Evolutionary conservation across 108 stramenopile species (phyloP).

Genomic region (Epipyxis sp.): DNA sequence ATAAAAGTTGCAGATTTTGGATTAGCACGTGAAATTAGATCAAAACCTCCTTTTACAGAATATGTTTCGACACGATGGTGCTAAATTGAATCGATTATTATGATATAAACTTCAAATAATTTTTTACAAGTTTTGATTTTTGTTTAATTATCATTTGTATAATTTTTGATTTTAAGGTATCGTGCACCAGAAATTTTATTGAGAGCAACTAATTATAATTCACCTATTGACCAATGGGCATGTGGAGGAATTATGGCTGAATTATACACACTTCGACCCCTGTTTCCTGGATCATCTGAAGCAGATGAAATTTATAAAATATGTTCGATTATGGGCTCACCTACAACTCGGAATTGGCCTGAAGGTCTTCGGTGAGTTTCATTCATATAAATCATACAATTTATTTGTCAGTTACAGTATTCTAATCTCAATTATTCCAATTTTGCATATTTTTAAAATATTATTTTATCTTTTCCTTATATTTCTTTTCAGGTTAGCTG

Average conservation of each 20-base stretch:
- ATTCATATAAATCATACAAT: neutral
- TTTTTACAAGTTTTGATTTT: too few species aligned
- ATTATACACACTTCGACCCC: constrained; percentile 73
- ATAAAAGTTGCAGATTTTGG: constrained; percentile 93
- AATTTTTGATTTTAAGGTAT: constrained; percentile 53
- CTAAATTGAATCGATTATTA: too few species aligned
- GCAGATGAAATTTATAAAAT: constrained; percentile 83
- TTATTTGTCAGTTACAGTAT: too few species aligned
- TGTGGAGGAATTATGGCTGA: constrained; percentile 86
- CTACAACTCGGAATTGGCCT: constrained; percentile 57
- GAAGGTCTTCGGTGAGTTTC: too few species aligned
- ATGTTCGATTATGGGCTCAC: constrained; percentile 69
- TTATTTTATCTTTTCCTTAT: too few species aligned
- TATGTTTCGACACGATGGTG: constrained; percentile 91
- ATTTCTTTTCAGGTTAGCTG: constrained; percentile 61
- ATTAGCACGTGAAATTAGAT: constrained; percentile 68
- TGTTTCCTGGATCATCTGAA: constrained; percentile 86
- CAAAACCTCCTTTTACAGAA: constrained; percentile 71
- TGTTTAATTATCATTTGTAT: too few species aligned
- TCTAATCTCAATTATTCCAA: too few species aligned
- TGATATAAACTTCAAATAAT: too few species aligned
- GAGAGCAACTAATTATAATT: constrained; percentile 66
- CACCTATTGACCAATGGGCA: constrained; percentile 86
- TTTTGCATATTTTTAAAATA: too few species aligned
- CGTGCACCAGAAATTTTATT: constrained; percentile 90